These are phyloP conservation scores for Phalaenopsis equestris DNA, from an alignment of 106 monocot species.

Conservation along the genomic window DNA sequence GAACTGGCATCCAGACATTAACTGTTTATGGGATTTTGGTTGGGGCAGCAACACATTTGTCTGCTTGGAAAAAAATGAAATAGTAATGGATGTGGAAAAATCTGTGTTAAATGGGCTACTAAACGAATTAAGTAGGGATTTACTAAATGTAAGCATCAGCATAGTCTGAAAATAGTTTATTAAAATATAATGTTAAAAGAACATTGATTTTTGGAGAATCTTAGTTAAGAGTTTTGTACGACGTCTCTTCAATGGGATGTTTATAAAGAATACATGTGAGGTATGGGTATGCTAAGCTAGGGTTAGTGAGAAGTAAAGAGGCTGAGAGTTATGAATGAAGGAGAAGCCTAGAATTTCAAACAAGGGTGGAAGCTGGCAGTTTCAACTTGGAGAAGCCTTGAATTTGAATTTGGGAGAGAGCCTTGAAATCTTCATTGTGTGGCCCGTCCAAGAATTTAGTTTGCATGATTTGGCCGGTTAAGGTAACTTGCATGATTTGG, in stretches of 20 bases:
- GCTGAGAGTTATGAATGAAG: no score
- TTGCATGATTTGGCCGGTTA: no score
- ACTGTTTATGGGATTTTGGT: slow-evolving; percentile 64
- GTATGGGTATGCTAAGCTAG: no score
- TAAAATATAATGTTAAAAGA: background rate
- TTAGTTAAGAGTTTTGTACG: background rate
- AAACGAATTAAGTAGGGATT: slow-evolving; percentile 40
- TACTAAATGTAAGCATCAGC: slow-evolving; percentile 18
- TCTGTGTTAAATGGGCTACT: slow-evolving; percentile 44
- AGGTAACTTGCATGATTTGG: no score
- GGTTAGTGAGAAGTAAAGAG: no score
- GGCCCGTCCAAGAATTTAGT: no score
- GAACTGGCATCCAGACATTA: slow-evolving; percentile 38
- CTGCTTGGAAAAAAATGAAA: slow-evolving; percentile 28
- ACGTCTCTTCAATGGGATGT: background rate
- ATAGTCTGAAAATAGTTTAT: background rate
- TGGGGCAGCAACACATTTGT: slow-evolving; percentile 35
- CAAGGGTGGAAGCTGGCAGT: no score
- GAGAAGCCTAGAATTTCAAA: no score
- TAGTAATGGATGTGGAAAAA: slow-evolving; percentile 50
- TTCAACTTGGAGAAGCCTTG: no score
- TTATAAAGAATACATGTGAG: background rate
- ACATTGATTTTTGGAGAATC: background rate
- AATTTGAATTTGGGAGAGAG: no score
- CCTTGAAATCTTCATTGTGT: no score